Percentiles rank a stretch among this genome's conserved stretches.
Conservation (phyloP, 164 flowering plant genomes). For the Magnolia changhungtana region DNA sequence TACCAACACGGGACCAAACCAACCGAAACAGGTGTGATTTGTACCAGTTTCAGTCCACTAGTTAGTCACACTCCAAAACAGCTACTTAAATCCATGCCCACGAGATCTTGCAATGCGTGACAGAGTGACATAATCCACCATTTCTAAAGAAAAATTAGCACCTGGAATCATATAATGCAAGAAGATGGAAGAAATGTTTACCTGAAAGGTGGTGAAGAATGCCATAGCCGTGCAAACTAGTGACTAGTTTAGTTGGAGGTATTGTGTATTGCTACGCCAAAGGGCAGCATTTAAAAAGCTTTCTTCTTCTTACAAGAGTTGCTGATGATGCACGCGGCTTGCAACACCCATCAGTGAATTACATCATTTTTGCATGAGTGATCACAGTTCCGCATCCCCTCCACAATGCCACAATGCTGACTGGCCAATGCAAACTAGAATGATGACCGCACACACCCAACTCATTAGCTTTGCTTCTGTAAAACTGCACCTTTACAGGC, state of each 20-base stretch:
- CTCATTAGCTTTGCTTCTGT: background rate
- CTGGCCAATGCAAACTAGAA: background rate
- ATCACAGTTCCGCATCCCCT: background rate
- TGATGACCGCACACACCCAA: background rate
- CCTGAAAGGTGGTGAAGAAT: background rate
- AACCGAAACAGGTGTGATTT: too few relatives aligned
- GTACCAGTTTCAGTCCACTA: too few relatives aligned
- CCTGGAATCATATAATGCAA: background rate
- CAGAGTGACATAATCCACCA: background rate
- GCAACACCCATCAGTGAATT: slow-evolving; percentile 9
- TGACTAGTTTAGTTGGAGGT: background rate
- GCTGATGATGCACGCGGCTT: slow-evolving; percentile 9
- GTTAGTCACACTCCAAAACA: too few relatives aligned
- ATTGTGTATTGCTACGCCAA: background rate
- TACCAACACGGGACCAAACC: too few relatives aligned
- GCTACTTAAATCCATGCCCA: background rate
- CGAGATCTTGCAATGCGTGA: background rate
- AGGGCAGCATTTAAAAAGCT: background rate
- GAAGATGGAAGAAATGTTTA: background rate
- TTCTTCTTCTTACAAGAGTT: slow-evolving; percentile 7
- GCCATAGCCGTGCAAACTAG: background rate
- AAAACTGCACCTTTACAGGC: background rate
- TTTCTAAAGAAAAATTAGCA: background rate
- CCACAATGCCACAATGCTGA: background rate
- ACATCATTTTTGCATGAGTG: slow-evolving; percentile 12